phyloP scores from a whole-genome alignment of 805 yeast genomes.

The Cyberlindnera mrakii region DNA sequence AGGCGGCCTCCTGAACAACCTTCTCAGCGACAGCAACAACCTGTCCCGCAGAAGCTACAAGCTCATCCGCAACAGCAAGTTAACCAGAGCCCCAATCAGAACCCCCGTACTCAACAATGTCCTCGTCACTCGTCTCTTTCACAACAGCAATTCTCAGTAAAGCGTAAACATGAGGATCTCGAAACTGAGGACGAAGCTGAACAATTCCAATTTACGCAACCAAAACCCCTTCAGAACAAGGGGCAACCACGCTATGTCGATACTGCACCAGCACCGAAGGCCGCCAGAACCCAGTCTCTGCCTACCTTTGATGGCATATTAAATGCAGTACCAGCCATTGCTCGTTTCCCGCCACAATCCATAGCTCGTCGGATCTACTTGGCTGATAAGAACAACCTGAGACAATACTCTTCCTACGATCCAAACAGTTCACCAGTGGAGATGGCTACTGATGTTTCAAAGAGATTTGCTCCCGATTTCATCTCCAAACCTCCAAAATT shows the following conservation, averaged over 20 bases:
- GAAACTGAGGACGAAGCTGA: constrained; percentile 20
- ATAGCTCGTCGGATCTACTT: constrained; percentile 23
- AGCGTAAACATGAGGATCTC: constrained; percentile 10
- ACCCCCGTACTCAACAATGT: constrained; percentile 1
- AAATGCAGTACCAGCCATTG: constrained; percentile 14
- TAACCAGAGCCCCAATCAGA: neutral
- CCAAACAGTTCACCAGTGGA: constrained; percentile 7
- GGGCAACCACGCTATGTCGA: constrained; percentile 29
- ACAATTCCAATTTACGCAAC: constrained; percentile 11
- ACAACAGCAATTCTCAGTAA: constrained; percentile 5
- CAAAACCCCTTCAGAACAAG: constrained; percentile 9
- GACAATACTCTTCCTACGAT: constrained; percentile 7
- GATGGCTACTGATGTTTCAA: constrained; percentile 13
- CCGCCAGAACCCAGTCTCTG: constrained; percentile 38
- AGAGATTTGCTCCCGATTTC: constrained; percentile 24
- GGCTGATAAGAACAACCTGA: constrained; percentile 19
- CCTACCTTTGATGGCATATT: constrained; percentile 25
- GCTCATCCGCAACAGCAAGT: neutral
- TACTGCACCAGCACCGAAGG: constrained; percentile 41
- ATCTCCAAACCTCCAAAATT: constrained; percentile 11
- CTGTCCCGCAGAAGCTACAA: constrained; percentile 4
- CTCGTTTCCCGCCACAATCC: constrained; percentile 21
- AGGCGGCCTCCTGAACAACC: constrained; percentile 10
- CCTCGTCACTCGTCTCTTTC: constrained; percentile 7
- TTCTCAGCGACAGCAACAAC: constrained; percentile 6